Conservation (phyloP, 2,329 filamentous ascomycete genomes). For the Trichoderma koningiopsis region DNA sequence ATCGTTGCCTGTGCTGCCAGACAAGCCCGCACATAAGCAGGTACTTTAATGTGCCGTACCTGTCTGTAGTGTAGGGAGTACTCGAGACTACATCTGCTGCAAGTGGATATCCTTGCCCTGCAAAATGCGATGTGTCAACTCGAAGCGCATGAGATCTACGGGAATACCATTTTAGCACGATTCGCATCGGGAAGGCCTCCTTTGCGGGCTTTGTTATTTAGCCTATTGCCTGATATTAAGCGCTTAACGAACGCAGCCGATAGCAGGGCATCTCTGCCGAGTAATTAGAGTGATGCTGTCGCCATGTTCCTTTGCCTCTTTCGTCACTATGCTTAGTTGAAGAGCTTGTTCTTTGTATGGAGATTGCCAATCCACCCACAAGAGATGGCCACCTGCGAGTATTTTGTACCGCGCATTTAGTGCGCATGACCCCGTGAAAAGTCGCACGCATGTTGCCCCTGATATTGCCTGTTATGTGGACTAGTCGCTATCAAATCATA, state of each 20-base stretch:
- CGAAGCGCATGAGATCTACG: conserved; percentile 6
- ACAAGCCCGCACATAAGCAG: not conserved
- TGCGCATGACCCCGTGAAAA: not conserved
- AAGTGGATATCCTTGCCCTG: not conserved
- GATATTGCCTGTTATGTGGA: not conserved
- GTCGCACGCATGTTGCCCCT: conserved; percentile 1
- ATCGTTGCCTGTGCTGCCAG: not conserved
- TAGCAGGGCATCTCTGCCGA: not conserved
- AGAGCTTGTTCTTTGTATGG: not conserved
- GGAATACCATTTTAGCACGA: conserved; percentile 11
- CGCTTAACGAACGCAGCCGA: not conserved
- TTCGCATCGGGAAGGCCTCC: conserved; percentile 4
- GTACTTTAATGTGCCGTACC: not conserved
- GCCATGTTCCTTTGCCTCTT: not conserved
- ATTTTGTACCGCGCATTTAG: not conserved
- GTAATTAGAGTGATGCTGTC: not conserved
- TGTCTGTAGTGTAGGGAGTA: not conserved
- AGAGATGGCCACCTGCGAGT: not conserved
- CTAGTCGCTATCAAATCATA: not conserved
- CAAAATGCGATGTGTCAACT: conserved; percentile 12
- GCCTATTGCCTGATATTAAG: not conserved
- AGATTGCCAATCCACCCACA: not conserved
- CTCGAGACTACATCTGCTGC: not conserved
- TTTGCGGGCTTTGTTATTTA: not conserved
- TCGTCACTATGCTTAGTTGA: not conserved